These are phyloP conservation scores for Pilasporangium apinafurcum DNA, from an alignment of 352 stramenopile species.

Conservation along the genomic window DNA sequence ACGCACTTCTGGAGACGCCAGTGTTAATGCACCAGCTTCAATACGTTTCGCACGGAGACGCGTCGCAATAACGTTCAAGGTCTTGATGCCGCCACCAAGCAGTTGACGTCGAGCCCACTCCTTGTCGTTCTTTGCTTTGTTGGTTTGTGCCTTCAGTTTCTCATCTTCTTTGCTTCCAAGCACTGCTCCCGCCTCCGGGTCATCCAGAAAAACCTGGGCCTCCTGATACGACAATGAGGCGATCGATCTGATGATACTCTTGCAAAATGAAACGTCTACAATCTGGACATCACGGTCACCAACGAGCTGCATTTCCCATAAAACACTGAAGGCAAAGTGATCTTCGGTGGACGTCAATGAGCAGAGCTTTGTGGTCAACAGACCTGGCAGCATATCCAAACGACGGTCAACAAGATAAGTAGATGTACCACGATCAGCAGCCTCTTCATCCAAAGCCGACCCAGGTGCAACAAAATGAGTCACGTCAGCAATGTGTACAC, in stretches of 20 bases:
- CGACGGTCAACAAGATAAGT: slow-evolving; percentile 98
- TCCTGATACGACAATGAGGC: slow-evolving; percentile 96
- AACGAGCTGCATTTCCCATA: slow-evolving; percentile 71
- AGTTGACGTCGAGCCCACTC: slow-evolving; percentile 37
- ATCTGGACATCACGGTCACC: slow-evolving; percentile 81
- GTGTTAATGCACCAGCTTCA: slow-evolving; percentile 93
- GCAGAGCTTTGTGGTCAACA: slow-evolving; percentile 97
- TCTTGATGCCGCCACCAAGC: slow-evolving; percentile 84
- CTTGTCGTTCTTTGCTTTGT: slow-evolving; percentile 16
- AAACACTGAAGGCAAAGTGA: slow-evolving; percentile 78
- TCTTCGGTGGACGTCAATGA: slow-evolving; percentile 86
- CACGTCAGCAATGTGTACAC: slow-evolving; percentile 99
- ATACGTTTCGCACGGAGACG: slow-evolving; percentile 92
- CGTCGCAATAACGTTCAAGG: slow-evolving; percentile 87
- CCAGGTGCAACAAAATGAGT: slow-evolving; percentile 96
- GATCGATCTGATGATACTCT: slow-evolving; percentile 97
- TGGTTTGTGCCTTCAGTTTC: background rate
- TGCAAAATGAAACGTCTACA: slow-evolving; percentile 95
- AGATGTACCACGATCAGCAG: slow-evolving; percentile 87
- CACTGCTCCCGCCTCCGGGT: slow-evolving; percentile 46
- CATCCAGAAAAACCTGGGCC: slow-evolving; percentile 95
- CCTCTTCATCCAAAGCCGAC: slow-evolving; percentile 94
- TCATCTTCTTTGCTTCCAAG: slow-evolving; percentile 19
- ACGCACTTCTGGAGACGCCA: slow-evolving; percentile 94
- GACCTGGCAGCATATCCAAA: slow-evolving; percentile 97